Base-by-base conservation (phyloP, 768 basidiomycete species). In the Boletus reticuloceps region DNA sequence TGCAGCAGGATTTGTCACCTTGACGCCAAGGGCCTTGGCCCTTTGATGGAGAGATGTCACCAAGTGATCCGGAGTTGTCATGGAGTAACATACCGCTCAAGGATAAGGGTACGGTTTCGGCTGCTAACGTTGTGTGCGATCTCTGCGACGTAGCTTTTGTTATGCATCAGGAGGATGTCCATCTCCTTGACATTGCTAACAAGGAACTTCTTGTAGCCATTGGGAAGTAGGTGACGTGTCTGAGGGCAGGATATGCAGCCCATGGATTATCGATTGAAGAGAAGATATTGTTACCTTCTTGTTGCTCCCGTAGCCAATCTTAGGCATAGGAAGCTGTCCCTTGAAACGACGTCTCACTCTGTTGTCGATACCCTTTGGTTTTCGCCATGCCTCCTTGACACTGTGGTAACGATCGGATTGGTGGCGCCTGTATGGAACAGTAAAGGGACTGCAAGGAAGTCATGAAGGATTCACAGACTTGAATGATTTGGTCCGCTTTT, bases 361-460 rank as follows among this genome's bases (percentile, higher is more conserved):
- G 86, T 98, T 98, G 74, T 98, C 96, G 67, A 98, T 98, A 92
- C 96, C 97, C 86, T 98, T 99, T 64, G 97, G 97, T 82, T 99
- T 99, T 75, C 97, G 84, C 97, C 97, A 99, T 81, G 91, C 81
- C 81, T 97, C 94, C 83, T 96, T 96, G 64, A 98, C 94, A 63
- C 89, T 79, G 74, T 91, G 85, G 81, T 97, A 98, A 71, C 96
- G 90, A 79, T 98, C 96, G 47, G 94, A 96, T 78, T 98, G 96
- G 77, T 98, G 96, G 77, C 96, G 92, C 83, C 91, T 93, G 72
- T 31, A 52, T 34, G 53, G 36, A n/a, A 47, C 54, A 13, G 39
- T 58, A 37, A n/a, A 72, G 61, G 58, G 46, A 49, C 19, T 43
- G 29, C 14, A 56, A 19, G 42, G 48, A 54, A 50, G 42, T 31